phyloP scores from a whole-genome alignment of 2,329 filamentous ascomycete species.

The Diaporthe aspalathi region DNA sequence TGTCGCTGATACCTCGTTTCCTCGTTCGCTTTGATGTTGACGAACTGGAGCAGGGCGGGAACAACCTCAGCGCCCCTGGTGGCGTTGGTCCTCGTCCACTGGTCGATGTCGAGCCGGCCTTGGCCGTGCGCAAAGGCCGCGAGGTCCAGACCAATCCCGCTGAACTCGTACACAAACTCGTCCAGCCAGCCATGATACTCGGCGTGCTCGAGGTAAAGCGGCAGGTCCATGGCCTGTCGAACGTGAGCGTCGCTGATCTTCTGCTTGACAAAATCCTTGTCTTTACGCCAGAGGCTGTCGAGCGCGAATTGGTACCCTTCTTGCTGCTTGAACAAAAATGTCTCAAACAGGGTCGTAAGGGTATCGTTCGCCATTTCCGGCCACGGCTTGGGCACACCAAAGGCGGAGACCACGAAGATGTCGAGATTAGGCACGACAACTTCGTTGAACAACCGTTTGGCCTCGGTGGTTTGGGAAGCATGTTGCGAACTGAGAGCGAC shows the following conservation, averaged over 20 bases:
- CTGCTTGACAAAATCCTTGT: constrained; percentile 86
- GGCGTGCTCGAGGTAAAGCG: constrained; percentile 81
- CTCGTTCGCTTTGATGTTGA: constrained; percentile 85
- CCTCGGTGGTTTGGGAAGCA: constrained; percentile 72
- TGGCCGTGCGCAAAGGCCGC: constrained; percentile 86
- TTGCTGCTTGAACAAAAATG: constrained; percentile 83
- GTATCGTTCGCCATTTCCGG: constrained; percentile 79
- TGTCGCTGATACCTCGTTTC: constrained; percentile 80
- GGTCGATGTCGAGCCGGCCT: constrained; percentile 80
- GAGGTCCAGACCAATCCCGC: constrained; percentile 88
- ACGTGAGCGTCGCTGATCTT: constrained; percentile 83
- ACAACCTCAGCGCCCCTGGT: constrained; percentile 76
- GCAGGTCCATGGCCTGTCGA: constrained; percentile 73
- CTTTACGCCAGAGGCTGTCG: constrained; percentile 90
- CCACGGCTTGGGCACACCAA: constrained; percentile 83
- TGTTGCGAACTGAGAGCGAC: constrained; percentile 71
- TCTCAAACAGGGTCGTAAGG: constrained; percentile 80
- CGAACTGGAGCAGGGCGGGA: constrained; percentile 79
- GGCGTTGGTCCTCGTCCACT: constrained; percentile 81
- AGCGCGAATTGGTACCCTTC: constrained; percentile 88
- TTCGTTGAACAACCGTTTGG: constrained; percentile 73
- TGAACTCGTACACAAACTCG: constrained; percentile 80
- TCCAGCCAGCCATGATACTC: constrained; percentile 86
- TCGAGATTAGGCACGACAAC: constrained; percentile 79
- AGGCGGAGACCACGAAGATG: constrained; percentile 82